A percentile compares a stretch with the other conserved stretches of the same genome.
Conservation (phyloP, 768 basidiomycete genomes). For the Hypholoma sublateritium region DNA sequence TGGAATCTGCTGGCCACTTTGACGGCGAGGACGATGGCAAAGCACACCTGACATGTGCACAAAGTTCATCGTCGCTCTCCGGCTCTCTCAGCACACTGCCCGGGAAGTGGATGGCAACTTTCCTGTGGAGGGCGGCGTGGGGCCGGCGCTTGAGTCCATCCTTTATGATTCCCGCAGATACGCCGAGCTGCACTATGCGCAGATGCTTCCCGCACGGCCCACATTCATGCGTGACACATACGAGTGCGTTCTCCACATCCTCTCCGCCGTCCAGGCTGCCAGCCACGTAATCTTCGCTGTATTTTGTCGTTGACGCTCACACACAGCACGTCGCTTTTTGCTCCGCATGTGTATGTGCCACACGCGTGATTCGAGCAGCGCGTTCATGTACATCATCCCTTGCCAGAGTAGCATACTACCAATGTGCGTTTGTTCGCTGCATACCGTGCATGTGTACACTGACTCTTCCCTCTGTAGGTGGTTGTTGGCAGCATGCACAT, state of each 20-base stretch:
- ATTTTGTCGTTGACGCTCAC: constrained; percentile 11
- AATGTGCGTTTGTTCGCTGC: constrained; percentile 31
- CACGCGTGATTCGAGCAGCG: too few species aligned
- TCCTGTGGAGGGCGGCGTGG: constrained; percentile 11
- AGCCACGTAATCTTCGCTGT: neutral
- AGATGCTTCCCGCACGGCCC: constrained; percentile 3
- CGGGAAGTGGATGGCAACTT: constrained; percentile 18
- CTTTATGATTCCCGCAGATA: constrained; percentile 3
- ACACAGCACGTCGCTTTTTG: constrained; percentile 35
- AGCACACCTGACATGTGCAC: neutral
- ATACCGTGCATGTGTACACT: neutral
- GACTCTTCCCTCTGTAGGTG: constrained; percentile 26
- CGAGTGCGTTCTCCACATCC: constrained; percentile 11
- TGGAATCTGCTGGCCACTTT: neutral
- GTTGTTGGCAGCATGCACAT: constrained; percentile 64
- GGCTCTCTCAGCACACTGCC: constrained; percentile 14
- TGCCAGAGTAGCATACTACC: constrained; percentile 56
- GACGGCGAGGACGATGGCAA: neutral
- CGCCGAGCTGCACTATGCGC: constrained; percentile 1
- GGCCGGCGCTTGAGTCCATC: constrained; percentile 14
- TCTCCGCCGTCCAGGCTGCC: neutral
- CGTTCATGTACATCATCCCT: constrained; percentile 69
- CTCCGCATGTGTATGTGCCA: constrained; percentile 40
- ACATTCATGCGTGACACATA: constrained; percentile 18
- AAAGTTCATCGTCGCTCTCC: constrained; percentile 6